Evolutionary conservation across 805 yeast species (phyloP).

Genomic region (Candida mattraensis): DNA sequence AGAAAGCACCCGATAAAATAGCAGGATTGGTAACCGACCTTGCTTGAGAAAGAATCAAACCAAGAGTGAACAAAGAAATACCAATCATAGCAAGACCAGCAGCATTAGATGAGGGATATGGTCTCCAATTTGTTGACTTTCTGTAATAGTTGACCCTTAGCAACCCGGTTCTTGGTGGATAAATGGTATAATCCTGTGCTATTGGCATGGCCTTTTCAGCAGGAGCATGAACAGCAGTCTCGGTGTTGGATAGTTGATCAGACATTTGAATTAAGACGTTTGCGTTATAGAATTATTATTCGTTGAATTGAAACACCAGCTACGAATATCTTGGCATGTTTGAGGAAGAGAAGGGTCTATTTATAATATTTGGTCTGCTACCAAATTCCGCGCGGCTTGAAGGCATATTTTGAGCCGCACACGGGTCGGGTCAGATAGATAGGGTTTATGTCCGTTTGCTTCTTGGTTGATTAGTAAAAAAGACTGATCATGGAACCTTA

Average conservation of each 20-base stretch:
- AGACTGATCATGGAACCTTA: no score
- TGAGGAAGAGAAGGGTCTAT: no score
- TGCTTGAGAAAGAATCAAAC: conserved; percentile 44
- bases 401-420: no score
- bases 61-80: conserved; percentile 47
- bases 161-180: conserved; percentile 41
- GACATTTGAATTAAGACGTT: conserved; percentile 13
- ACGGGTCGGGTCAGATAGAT: no score
- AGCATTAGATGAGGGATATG: conserved; percentile 49
- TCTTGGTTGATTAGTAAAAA: no score
- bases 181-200: conserved; percentile 22
- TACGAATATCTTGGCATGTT: no score
- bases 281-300: no score
- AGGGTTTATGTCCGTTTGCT: no score
- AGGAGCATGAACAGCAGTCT: conserved; percentile 26
- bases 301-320: no score
- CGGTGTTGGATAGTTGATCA: conserved; percentile 29
- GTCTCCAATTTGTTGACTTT: conserved; percentile 41
- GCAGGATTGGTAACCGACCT: conserved; percentile 43
- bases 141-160: conserved; percentile 46
- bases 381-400: no score
- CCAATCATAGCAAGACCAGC: conserved; percentile 48
- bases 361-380: no score
- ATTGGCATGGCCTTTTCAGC: conserved; percentile 8
- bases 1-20: conserved; percentile 42